phyloP scores from a whole-genome alignment of 768 basidiomycete species.

The Mycena venus region DNA sequence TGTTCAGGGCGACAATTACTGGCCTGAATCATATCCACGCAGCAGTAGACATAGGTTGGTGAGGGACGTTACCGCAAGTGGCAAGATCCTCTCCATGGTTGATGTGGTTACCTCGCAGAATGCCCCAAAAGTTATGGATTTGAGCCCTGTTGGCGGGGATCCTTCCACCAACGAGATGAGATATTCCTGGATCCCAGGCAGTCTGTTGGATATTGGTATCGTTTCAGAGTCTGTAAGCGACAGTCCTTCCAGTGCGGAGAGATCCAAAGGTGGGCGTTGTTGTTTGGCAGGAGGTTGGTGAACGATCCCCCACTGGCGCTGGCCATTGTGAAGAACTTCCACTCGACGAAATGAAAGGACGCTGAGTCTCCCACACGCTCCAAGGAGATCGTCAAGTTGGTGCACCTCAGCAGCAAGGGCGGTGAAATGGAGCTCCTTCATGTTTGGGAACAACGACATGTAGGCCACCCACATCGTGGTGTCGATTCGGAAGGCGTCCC shows the following conservation, averaged over 20 bases:
- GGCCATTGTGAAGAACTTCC: too few relatives aligned
- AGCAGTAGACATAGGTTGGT: too few relatives aligned
- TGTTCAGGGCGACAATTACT: too few relatives aligned
- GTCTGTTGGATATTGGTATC: too few relatives aligned
- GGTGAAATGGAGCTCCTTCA: not conserved
- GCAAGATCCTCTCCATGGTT: not conserved
- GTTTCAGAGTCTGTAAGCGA: too few relatives aligned
- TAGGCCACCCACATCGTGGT: not conserved
- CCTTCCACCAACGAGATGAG: not conserved
- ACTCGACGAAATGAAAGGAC: not conserved
- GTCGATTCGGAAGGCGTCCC: not conserved
- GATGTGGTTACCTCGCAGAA: not conserved
- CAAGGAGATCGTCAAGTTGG: not conserved
- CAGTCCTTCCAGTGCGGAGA: not conserved
- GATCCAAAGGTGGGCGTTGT: too few relatives aligned
- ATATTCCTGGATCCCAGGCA: not conserved
- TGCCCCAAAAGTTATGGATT: not conserved
- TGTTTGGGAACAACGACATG: not conserved
- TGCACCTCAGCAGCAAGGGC: not conserved
- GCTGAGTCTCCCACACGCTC: not conserved
- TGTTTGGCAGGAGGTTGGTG: too few relatives aligned
- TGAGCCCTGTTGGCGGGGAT: not conserved
- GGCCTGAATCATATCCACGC: too few relatives aligned
- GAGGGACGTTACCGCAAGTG: not conserved
- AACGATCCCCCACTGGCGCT: not conserved